Evolutionary conservation across 2,329 filamentous ascomycete species (phyloP).

Genomic region (Fusarium nygamai): DNA sequence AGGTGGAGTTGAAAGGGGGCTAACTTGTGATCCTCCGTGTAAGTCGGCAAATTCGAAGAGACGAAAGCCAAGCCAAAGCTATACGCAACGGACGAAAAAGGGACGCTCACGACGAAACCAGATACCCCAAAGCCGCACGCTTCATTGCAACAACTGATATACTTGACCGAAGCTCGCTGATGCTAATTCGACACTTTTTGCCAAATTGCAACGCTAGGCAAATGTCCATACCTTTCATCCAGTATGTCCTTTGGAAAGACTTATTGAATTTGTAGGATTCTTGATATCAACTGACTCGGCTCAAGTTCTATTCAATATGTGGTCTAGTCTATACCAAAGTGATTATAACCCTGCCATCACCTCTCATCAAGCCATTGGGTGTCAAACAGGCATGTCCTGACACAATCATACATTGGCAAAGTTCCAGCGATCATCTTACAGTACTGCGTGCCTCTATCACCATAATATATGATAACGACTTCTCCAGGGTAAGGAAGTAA

Average conservation of each 20-base stretch:
- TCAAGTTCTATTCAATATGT: conserved; percentile 26
- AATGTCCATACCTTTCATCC: neutral
- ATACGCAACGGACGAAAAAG: neutral
- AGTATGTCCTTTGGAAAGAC: neutral
- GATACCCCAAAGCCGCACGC: neutral
- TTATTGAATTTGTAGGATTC: neutral
- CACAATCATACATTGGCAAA: conserved; percentile 10
- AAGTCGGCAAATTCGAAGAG: conserved; percentile 11
- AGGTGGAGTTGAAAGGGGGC: conserved; percentile 4
- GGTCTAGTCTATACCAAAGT: neutral
- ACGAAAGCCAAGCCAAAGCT: neutral
- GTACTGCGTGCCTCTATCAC: neutral
- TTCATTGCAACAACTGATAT: neutral
- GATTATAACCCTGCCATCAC: conserved; percentile 12
- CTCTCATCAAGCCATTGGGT: conserved; percentile 5
- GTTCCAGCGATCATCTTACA: conserved; percentile 12
- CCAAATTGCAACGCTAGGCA: neutral
- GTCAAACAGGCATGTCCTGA: conserved; percentile 3
- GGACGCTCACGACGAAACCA: neutral
- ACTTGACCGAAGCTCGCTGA: neutral
- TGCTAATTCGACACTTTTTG: neutral
- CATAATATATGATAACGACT: neutral
- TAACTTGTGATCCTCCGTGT: conserved; percentile 7
- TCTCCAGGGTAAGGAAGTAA: neutral
- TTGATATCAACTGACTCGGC: conserved; percentile 17